Evolutionary conservation across 352 stramenopile genomes (phyloP), one percentile per base, ranked within the genome.

Genomic region (Phytophthora syringae): DNA sequence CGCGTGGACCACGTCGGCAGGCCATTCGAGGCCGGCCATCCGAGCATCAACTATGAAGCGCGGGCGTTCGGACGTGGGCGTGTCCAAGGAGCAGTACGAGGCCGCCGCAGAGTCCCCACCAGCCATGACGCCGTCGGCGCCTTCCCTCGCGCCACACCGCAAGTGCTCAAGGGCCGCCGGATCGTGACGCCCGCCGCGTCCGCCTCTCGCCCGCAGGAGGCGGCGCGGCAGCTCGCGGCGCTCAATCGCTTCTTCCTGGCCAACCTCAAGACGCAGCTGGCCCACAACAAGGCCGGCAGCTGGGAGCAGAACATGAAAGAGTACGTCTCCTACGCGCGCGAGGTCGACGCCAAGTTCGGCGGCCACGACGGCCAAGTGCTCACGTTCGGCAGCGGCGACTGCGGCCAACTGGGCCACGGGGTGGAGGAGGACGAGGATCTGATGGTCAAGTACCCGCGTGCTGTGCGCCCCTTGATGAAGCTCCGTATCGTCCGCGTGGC

Each of bases 361-460:
- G 62, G 49, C 22, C 66, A 78, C 34, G 24, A 54, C 18, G 84
- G 84, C 25, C 52, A 80, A 53, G 53, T 89, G 15, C 58, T 97
- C 42, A 94, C 84, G 5, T 98, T 98, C 56, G 94, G 94, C 30
- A 93, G 76, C 49, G 94, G 94, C n/a, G 94, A 99, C 67, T 97
- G 89, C 63, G 91, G 86, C 15, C 94, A 98, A 52, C 64, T 98
- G n/a, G 96, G 89, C 30, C 91, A 97, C 69, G 81, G 86, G n/a
- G 87, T 94, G 7, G 78, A 95, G 1, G 82, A 93, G 12, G 79
- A 93, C n/a, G n/a, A n/a, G 21, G 77, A 94, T 51, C 76, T 97
- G 34, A 92, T 91, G 64, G 80, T 88, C 56, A 80, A 79, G 55
- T 92, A 81, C 52, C 87, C 88, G n/a, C 77, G 82, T 2, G 64